Conservation (phyloP, 129 eudicot genomes). For the Oenanthe sinensis region DNA sequence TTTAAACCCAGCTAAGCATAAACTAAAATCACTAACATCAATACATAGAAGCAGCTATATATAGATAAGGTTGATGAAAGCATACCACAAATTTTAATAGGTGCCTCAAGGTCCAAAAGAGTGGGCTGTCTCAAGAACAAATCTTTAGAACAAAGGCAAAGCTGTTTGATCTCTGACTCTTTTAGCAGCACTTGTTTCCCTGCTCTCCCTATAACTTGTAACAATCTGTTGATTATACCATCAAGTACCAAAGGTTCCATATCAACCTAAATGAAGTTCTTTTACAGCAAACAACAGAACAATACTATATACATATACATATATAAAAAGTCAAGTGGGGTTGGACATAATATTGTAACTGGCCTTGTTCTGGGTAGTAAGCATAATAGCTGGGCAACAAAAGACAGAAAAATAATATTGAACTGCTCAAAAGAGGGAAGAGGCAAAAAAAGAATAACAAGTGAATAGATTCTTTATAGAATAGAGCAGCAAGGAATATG, state of each 20-base stretch:
- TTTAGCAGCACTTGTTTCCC: conserved; percentile 83
- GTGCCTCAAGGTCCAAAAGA: conserved; percentile 84
- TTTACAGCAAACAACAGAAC: not conserved
- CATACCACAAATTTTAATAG: conserved; percentile 77
- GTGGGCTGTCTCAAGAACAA: conserved; percentile 63
- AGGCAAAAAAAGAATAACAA: not conserved
- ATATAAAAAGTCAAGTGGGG: not conserved
- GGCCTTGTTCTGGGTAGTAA: conserved; percentile 3
- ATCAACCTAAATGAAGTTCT: not conserved
- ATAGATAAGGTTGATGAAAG: too few species aligned
- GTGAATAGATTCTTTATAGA: conserved; percentile 3
- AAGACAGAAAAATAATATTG: not conserved
- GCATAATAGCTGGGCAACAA: not conserved
- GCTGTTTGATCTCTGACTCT: conserved; percentile 80
- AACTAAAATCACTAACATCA: not conserved
- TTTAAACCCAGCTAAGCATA: not conserved
- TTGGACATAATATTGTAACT: not conserved
- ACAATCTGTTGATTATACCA: conserved; percentile 55
- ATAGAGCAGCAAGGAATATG: not conserved
- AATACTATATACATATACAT: not conserved
- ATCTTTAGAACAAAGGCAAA: conserved; percentile 42
- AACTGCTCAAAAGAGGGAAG: not conserved
- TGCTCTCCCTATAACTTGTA: conserved; percentile 57
- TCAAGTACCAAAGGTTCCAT: conserved; percentile 68
- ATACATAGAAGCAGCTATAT: not conserved